Conservation (phyloP, 805 yeast species). For the Starmerella sirachaensis region DNA sequence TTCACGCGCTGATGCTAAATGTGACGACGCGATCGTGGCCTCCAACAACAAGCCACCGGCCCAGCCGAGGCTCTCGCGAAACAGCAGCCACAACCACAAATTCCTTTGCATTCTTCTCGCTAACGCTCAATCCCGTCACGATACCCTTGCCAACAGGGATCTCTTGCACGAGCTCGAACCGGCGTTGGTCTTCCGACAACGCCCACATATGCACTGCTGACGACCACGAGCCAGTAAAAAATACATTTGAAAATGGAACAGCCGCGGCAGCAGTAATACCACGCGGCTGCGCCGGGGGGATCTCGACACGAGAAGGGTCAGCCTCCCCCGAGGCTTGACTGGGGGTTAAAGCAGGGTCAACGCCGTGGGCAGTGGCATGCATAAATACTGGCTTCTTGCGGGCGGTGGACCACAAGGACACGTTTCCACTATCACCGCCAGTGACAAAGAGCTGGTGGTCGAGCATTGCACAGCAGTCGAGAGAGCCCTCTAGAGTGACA, state of each 20-base stretch:
- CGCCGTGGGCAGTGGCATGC: conserved; percentile 66
- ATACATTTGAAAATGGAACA: conserved; percentile 71
- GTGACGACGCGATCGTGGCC: conserved; percentile 30
- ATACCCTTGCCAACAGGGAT: conserved; percentile 53
- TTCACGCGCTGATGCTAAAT: conserved; percentile 6
- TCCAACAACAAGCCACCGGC: conserved; percentile 63
- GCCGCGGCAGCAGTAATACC: conserved; percentile 77
- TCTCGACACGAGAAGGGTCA: conserved; percentile 20
- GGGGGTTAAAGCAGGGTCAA: conserved; percentile 38
- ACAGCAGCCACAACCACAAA: conserved; percentile 48
- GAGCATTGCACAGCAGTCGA: conserved; percentile 79
- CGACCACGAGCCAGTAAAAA: conserved; percentile 80
- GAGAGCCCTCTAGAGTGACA: conserved; percentile 55
- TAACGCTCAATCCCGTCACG: conserved; percentile 30
- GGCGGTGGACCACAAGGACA: conserved; percentile 79
- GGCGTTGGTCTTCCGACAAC: conserved; percentile 50
- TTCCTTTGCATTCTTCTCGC: conserved; percentile 29
- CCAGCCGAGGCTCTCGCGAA: conserved; percentile 77
- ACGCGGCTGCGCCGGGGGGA: conserved; percentile 68
- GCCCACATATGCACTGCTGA: conserved; percentile 74
- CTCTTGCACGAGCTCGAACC: conserved; percentile 45
- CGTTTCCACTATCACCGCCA: conserved; percentile 87
- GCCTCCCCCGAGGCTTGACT: conserved; percentile 44
- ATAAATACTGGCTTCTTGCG: conserved; percentile 78
- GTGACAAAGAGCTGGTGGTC: conserved; percentile 90